These are phyloP conservation scores for Suzukiozyma palmioleophila DNA, from an alignment of 1,139 yeast species.

Conservation along the genomic window DNA sequence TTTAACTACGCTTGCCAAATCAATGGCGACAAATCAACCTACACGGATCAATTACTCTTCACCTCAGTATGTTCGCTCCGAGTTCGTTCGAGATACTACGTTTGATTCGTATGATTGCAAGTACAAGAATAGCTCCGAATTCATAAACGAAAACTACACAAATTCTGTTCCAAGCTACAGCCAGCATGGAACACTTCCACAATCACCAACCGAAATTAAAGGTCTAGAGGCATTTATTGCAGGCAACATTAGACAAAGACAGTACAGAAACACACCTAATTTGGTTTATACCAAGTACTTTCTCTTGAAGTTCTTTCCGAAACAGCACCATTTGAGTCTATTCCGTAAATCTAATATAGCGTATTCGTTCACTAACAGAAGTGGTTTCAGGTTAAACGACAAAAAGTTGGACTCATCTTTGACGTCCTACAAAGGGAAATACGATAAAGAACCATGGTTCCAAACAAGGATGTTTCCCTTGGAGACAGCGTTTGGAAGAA, in stretches of 20 bases:
- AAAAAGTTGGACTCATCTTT: constrained; percentile 18
- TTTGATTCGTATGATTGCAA: background rate
- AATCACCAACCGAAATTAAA: constrained; percentile 24
- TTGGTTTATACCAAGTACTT: constrained; percentile 20
- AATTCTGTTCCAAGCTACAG: background rate
- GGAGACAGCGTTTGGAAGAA: constrained; percentile 32
- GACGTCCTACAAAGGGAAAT: constrained; percentile 25
- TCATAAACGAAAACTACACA: background rate
- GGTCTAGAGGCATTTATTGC: constrained; percentile 25
- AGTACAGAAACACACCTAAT: constrained; percentile 15
- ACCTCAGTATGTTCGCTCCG: too few species aligned
- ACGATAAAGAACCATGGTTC: constrained; percentile 19
- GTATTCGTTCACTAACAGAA: constrained; percentile 28
- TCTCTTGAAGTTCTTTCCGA: constrained; percentile 23
- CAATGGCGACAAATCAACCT: too few species aligned
- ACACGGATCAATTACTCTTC: too few species aligned
- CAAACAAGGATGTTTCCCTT: constrained; percentile 24
- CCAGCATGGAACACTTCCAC: background rate
- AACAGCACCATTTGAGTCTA: constrained; percentile 22
- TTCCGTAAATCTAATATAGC: constrained; percentile 39
- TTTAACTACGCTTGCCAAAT: too few species aligned
- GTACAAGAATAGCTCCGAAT: background rate
- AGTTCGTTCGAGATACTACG: background rate
- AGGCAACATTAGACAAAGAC: background rate
- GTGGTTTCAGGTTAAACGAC: constrained; percentile 28